Evolutionary conservation across 2,329 filamentous ascomycete genomes (phyloP), one percentile per base, ranked within the genome.

Genomic region (Cladosporium sp.): DNA sequence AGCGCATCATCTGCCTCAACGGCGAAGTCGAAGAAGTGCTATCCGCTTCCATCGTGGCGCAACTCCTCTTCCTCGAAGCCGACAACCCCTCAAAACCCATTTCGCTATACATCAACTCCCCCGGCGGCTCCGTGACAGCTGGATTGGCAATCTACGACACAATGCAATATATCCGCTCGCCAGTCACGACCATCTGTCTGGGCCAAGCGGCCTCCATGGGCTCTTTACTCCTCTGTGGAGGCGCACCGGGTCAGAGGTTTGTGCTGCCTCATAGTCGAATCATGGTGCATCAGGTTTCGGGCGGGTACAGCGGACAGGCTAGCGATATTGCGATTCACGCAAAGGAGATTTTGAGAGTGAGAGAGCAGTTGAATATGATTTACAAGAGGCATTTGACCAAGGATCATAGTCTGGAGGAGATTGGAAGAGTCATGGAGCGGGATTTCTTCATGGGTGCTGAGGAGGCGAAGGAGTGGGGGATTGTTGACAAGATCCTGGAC

Each of bases 121-220:
- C 93, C 0, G 94, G 94, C 50, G 94, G 94, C 57, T 93, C 89
- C 40, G 92, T 99, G 39, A 93, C 89, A 61, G 93, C 94, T 1
- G 80, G 80, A 3, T 78, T 87, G 60, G 92, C 94, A 24, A 97
- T 99, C 68, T 99, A 99, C 80, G 94, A 99, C 73, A 99, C 94
- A 12, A 97, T 99, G 93, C 86, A 88, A 66, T 99, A 99, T 74
- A 97, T 99, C 71, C 86, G 88, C 60, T 90, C 90, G 2, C 91
- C 93, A 1, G 91, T 99, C 0, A 93, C 89, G 42, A 99, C 94
- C 0, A 94, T 99, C 28, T 97, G 94, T 69, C 84, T 99, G 42
- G 94, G 94, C 7, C 90, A 95, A 68, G 94, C 95, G 0, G 93
- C 94, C 1, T 94, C 89, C 3, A 99, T 99, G 94, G 94, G 92